Evolutionary conservation across 1,284 basidiomycete genomes (phyloP).

Genomic region (Gymnopus androsaceus): DNA sequence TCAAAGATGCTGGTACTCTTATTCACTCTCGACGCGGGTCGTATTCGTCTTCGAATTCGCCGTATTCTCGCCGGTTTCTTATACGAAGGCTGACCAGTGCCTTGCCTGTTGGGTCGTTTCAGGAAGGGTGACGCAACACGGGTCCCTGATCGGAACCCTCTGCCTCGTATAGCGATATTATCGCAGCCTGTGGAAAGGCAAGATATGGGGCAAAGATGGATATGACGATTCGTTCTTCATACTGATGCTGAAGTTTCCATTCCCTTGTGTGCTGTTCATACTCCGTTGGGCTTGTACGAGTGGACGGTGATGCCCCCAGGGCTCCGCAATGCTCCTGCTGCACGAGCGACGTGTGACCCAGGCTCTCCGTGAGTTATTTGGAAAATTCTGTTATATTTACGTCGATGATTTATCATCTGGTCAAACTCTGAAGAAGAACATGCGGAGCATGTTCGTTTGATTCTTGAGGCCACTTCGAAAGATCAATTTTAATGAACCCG

Average conservation of each 20-base stretch:
- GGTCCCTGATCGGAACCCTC: slow-evolving; percentile 30
- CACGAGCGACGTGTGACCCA: slow-evolving; percentile 32
- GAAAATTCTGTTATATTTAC: slow-evolving; percentile 21
- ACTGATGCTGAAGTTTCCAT: no score
- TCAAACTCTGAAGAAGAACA: slow-evolving; percentile 37
- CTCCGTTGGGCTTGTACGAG: slow-evolving; percentile 34
- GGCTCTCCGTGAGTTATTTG: slow-evolving; percentile 26
- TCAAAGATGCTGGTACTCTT: no score
- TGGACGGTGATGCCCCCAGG: slow-evolving; percentile 40
- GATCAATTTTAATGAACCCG: slow-evolving; percentile 29
- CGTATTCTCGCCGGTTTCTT: slow-evolving; percentile 30
- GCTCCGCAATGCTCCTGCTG: slow-evolving; percentile 31
- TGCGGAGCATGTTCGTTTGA: slow-evolving; percentile 24
- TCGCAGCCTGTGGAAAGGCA: slow-evolving; percentile 29
- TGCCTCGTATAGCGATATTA: slow-evolving; percentile 35
- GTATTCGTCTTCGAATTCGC: slow-evolving; percentile 28
- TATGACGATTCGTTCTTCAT: no score
- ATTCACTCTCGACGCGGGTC: slow-evolving; percentile 31
- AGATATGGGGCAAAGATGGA: slow-evolving; percentile 35
- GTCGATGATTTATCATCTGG: slow-evolving; percentile 39
- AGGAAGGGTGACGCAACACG: slow-evolving; percentile 35
- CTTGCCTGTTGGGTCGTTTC: slow-evolving; percentile 34
- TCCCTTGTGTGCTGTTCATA: slow-evolving; percentile 30
- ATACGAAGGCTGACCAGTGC: slow-evolving; percentile 35
- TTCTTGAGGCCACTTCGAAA: slow-evolving; percentile 25